A percentile compares a stretch with the other conserved stretches of the same genome.
Conservation (phyloP, 768 basidiomycete genomes). For the Amanita pallidorosea region DNA sequence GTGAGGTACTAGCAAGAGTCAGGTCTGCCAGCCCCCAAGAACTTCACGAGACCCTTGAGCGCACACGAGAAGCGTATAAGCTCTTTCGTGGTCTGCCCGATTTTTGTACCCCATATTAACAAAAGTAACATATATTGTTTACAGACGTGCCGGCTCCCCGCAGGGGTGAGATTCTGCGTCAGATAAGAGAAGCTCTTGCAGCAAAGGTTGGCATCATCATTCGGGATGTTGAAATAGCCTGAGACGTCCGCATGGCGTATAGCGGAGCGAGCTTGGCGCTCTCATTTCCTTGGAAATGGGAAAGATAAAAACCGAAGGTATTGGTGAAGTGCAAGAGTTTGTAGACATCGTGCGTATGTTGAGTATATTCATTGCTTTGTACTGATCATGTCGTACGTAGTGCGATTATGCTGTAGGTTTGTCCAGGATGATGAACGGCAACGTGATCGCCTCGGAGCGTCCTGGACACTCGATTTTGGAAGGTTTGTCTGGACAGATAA, state of each 20-base stretch:
- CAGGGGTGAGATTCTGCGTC: constrained; percentile 80
- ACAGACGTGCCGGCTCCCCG: constrained; percentile 70
- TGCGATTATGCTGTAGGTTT: constrained; percentile 93
- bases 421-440: constrained; percentile 91
- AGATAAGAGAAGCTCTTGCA: constrained; percentile 75
- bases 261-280: constrained; percentile 74
- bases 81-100: constrained; percentile 44
- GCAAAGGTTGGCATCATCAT: constrained; percentile 44
- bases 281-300: constrained; percentile 87
- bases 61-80: constrained; percentile 63
- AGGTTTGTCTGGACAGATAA: constrained; percentile 31
- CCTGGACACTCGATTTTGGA: constrained; percentile 88
- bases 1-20: constrained; percentile 71
- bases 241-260: constrained; percentile 8
- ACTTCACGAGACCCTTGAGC: constrained; percentile 55
- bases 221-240: constrained; percentile 6
- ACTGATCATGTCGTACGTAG: constrained; percentile 24
- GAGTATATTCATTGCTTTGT: not conserved
- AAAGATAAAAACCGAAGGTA: constrained; percentile 82
- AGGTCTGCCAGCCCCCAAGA: constrained; percentile 66
- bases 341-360: constrained; percentile 65
- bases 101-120: not conserved
- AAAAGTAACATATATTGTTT: not conserved
- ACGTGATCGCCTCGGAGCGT: constrained; percentile 79
- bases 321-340: constrained; percentile 92